Evolutionary conservation across 257 asterid species (phyloP), one percentile per base, ranked within the genome.

Genomic region (Hygrophila difformis): DNA sequence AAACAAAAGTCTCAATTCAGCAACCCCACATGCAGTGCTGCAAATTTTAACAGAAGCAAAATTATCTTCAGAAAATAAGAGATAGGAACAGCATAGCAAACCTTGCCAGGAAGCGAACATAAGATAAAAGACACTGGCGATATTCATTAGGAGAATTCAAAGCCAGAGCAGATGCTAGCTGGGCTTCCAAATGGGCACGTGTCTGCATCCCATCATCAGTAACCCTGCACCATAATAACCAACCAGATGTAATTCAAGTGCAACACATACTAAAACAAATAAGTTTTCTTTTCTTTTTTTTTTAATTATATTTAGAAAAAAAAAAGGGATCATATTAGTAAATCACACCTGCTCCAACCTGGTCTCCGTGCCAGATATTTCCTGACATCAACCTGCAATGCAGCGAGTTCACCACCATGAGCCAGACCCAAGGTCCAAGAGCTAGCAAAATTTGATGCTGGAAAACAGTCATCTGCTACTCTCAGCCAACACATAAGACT

Each of bases 341-440:
- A n/a, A n/a, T n/a, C n/a, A n/a, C n/a, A 89, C 98, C 98, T 85
- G 92, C 72, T 82, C 96, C 93, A 86, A 31, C 96, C 94, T n/a
- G 98, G 98, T 66, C 75, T 91, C 43, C 96, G 62, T 2, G 98
- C 96, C 36, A 79, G 66, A 70, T 64, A 91, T 70, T 91, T 91
- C 73, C 93, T 65, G 51, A 86, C 82, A 68, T 91, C 98, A 42
- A 85, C 93, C 70, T 91, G 98, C 68, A 91, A 61, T 12, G 66
- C 74, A 18, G 92, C 92, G 65, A 91, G 81, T 72, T 91, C 98
- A 54, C 96, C 98, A 46, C 92, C 92, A 64, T 71, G 94, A 37
- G 71, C 60, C 1, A 88, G 75, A 51, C 98, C 84, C 21, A 71
- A 61, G 63, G 73, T 76, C 93, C 96, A 91, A 13, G 96, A 76